Evolutionary conservation across 805 yeast species (phyloP), one percentile per base, ranked within the genome.

Genomic region (Kregervanrija pseudodelftensis): DNA sequence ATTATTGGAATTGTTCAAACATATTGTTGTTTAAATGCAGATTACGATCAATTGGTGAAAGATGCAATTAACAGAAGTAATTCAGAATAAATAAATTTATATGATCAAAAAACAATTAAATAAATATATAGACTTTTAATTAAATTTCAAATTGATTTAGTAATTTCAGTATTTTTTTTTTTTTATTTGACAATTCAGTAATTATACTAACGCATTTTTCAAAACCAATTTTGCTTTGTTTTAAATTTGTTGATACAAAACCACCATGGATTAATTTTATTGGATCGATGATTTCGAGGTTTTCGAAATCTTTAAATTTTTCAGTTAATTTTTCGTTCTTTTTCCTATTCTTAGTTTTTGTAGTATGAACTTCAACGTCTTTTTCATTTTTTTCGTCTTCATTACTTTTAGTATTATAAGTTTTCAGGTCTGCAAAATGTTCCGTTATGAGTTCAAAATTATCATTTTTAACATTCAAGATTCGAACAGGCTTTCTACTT

Each of bases 1-100:
- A 55, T 73, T 22, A 74, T 82, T 48, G 75, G 79, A 2, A 13
- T 59, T 11, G 67, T 72, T n/a, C 82, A 80, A 54, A 60, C 71
- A 2, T 73, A 67, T 46, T 70, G 60, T 47, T 67, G 67, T 12
- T 72, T 78, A 5, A 57, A 59, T 58, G 80, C 79, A 33, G 68
- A 67, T 45, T 74, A 75, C 67, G 72, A 72, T 44, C 66, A 69
- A 39, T 76, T 74, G 52, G 72, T 80, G 37, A 63, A 68, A 13
- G 74, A 71, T 44, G 65, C 84, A 1, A 63, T 60, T 4, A 53
- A 54, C 36, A 56, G 67, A 49, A 58, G 60, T 39, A 54, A 60
- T 36, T 46, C 62, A 9, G 64, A 58, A 30, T 52, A 42, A 41
- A 13, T 13, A 9, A n/a, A 17, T n/a, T 12, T 35, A 8, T 36